phyloP scores from a whole-genome alignment of 1,139 yeast species.

The Pneumocystis wakefieldiae region DNA sequence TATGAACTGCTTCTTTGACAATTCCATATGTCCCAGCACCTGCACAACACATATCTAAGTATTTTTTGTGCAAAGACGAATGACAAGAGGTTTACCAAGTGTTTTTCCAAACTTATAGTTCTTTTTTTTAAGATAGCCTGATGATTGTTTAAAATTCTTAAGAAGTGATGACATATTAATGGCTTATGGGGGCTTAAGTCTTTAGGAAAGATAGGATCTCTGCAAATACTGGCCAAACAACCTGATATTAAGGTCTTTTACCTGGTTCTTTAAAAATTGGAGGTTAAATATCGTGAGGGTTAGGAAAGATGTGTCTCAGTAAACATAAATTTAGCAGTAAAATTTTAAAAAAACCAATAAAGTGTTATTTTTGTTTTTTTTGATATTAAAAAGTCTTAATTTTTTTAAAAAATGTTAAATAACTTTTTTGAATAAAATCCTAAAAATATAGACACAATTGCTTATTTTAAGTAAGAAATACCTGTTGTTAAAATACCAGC shows the following conservation, averaged over 20 bases:
- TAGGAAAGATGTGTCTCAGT: too few species aligned
- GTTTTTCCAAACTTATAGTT: constrained; percentile 49
- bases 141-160: constrained; percentile 60
- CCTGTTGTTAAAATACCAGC: neutral
- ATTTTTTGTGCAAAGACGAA: neutral
- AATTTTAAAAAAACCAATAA: too few species aligned
- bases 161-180: neutral
- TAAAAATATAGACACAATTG: neutral
- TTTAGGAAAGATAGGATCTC: neutral
- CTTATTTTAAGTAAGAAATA: neutral
- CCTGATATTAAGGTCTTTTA: too few species aligned
- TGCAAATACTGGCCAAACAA: neutral
- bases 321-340: neutral
- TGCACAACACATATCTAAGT: neutral
- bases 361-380: neutral
- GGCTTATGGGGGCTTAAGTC: neutral
- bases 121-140: constrained; percentile 46
- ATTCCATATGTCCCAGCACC: constrained; percentile 65
- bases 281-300: too few species aligned
- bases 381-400: too few species aligned
- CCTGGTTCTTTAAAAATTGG: too few species aligned
- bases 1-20: constrained; percentile 59
- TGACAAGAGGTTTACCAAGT: constrained; percentile 5
- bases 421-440: neutral
- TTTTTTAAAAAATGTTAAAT: neutral